Evolutionary conservation across 768 basidiomycete genomes (phyloP).

Genomic region (Tephrocybe sp.): DNA sequence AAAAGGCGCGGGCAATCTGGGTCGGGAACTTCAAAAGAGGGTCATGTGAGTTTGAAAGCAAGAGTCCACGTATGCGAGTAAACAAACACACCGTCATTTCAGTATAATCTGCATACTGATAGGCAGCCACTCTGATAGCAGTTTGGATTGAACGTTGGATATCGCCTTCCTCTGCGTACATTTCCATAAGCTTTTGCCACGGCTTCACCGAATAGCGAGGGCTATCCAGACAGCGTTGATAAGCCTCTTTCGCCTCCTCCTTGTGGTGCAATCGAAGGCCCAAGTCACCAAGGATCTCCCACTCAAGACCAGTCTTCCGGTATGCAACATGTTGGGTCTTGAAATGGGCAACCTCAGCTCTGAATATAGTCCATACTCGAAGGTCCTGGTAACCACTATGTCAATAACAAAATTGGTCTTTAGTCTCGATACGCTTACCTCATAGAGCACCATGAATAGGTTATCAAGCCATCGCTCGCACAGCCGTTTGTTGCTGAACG

Average conservation of each 20-base stretch:
- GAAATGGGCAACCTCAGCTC: conserved; percentile 97
- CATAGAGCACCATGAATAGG: conserved; percentile 96
- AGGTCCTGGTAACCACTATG: conserved; percentile 63
- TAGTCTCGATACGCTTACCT: conserved; percentile 46
- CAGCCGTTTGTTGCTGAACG: conserved; percentile 93
- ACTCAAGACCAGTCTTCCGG: conserved; percentile 93
- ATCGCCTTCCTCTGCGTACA: conserved; percentile 96
- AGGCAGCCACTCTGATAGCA: conserved; percentile 89
- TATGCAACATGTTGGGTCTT: conserved; percentile 98
- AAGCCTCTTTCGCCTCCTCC: conserved; percentile 98
- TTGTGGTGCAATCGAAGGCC: conserved; percentile 93
- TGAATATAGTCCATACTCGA: conserved; percentile 97
- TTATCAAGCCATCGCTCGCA: conserved; percentile 99
- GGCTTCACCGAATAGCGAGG: conserved; percentile 87
- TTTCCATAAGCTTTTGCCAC: conserved; percentile 91
- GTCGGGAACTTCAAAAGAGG: conserved; percentile 72
- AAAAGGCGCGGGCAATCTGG: conserved; percentile 84
- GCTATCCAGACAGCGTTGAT: conserved; percentile 88
- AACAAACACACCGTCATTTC: conserved; percentile 73
- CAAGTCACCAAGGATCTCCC: conserved; percentile 97
- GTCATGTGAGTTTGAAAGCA: conserved; percentile 2
- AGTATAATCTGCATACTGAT: conserved; percentile 86
- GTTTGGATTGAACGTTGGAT: conserved; percentile 88
- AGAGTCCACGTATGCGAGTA: conserved; percentile 6
- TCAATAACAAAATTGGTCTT: conserved; percentile 7